Conservation (phyloP, 441 rosid species). For the Syzygium malaccense region DNA sequence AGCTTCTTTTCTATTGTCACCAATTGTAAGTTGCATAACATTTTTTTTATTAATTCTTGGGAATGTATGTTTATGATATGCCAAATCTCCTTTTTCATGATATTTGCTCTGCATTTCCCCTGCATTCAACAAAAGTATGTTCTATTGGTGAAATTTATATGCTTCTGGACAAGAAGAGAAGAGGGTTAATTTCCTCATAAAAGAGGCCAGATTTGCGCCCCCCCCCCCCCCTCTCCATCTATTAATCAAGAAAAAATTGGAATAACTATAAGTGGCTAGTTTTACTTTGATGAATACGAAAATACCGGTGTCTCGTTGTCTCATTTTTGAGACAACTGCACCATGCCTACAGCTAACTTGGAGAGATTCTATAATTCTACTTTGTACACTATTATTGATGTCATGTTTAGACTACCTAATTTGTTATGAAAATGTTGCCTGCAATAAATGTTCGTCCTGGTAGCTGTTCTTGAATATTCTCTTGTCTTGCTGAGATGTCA, state of each 20-base stretch:
- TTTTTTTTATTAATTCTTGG: conserved; percentile 8
- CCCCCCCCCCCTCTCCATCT: too few species aligned
- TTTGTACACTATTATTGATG: neutral
- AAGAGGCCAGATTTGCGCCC: neutral
- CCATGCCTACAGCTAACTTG: neutral
- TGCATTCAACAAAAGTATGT: neutral
- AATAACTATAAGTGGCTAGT: neutral
- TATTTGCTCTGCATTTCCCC: neutral
- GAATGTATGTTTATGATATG: neutral
- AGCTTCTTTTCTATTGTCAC: neutral
- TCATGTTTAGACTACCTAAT: neutral
- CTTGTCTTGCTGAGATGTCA: neutral
- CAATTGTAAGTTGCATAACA: neutral
- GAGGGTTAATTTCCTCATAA: neutral
- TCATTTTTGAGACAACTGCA: neutral
- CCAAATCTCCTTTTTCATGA: neutral
- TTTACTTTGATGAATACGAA: neutral
- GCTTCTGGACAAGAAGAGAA: neutral
- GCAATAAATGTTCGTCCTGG: neutral
- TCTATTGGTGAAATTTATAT: neutral
- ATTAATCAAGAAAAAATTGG: neutral
- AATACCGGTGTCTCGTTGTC: neutral
- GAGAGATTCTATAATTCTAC: neutral
- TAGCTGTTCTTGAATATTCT: neutral
- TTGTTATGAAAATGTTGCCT: neutral